Evolutionary conservation across 257 asterid genomes (phyloP), one percentile per base, ranked within the genome.

Genomic region (Cynanchum wilfordii): DNA sequence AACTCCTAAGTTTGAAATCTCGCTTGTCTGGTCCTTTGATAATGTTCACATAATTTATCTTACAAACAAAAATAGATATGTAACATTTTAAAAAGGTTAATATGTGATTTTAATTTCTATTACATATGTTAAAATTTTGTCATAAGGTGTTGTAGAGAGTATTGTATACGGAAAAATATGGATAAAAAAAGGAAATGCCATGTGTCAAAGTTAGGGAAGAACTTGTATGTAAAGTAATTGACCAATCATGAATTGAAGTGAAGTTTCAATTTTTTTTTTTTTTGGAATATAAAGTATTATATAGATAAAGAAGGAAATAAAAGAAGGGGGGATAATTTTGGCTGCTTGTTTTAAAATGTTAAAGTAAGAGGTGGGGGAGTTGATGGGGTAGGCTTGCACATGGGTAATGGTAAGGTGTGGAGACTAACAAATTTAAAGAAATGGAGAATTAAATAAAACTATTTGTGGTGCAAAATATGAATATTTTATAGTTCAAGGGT

Each of bases 371-470:
- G 24, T 9, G 17, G 25, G 70, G 47, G 49, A 12, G 55, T 1
- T 65, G 79, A 76, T 79, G 82, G 83, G 83, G 71, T 59, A 79
- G 47, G 76, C 79, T 66, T 15, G 81, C 86, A 79, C 86, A 82
- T 82, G 96, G 92, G 74, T 81, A 42, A 22, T 82, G 87, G 78
- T 79, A 73, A 78, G 82, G 74, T 70, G 62, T 47, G 79, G 75
- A 73, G 75, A 71, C 80, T 78, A 72, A 7, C 81, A 74, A 38
- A 73, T 79, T 15, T 33, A 11, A 51, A 68, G 36, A 5, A 52
- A 25, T 30, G 70, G 78, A 49, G 78, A 42, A 16, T 0, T 4
- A 29, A 29, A 7, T 33, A 7, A 17, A 36, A 16, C 33, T 38
- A 7, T 62, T 63, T 50, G 22, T 15, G 44, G 45, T 29, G 67